Percentiles rank a stretch among this genome's conserved stretches.
Conservation (phyloP, 495 filamentous ascomycete genomes). For the Annulohypoxylon maeteangense region DNA sequence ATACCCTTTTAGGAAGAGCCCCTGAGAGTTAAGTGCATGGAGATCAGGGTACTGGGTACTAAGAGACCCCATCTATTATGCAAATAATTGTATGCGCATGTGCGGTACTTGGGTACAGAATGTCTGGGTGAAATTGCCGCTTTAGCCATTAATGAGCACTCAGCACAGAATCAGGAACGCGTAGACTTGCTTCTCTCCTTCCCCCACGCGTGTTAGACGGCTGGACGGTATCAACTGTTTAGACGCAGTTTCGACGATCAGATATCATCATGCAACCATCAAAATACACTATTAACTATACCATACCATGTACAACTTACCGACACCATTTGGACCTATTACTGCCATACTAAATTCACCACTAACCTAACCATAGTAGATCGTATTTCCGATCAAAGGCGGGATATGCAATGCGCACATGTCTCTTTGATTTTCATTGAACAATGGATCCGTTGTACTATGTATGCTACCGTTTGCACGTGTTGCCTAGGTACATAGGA, state of each 20-base stretch:
- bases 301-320: background rate
- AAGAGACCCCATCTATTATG: constrained; percentile 25
- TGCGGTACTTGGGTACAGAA: constrained; percentile 10
- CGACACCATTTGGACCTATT: background rate
- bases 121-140: constrained; percentile 27
- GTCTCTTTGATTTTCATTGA: constrained; percentile 3
- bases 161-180: constrained; percentile 19
- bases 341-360: background rate
- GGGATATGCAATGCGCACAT: background rate
- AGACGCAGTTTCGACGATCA: constrained; percentile 32
- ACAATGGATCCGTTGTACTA: background rate
- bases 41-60: constrained; percentile 31
- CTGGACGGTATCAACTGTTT: background rate
- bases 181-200: constrained; percentile 14
- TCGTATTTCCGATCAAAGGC: constrained; percentile 1
- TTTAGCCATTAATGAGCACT: constrained; percentile 20
- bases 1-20: constrained; percentile 30
- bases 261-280: constrained; percentile 28
- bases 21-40: constrained; percentile 36
- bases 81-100: constrained; percentile 28
- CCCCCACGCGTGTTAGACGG: background rate
- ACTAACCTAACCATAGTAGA: constrained; percentile 1
- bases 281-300: background rate
- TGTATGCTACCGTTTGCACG: constrained; percentile 5
- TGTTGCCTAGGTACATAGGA: background rate